These are phyloP conservation scores for Aquilaria malaccensis DNA, from an alignment of 345 rosid species.

Conservation along the genomic window DNA sequence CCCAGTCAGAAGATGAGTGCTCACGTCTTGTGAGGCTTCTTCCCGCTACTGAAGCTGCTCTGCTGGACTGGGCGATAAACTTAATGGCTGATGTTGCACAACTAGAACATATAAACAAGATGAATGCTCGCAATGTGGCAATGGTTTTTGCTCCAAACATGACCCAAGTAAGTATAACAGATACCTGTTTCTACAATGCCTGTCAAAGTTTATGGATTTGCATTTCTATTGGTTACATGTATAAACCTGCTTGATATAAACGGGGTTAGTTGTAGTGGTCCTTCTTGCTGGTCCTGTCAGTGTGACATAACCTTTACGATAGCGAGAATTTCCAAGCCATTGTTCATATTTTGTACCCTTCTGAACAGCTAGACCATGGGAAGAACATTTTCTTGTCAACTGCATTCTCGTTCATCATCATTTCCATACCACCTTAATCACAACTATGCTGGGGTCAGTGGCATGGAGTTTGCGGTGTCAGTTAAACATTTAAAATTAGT, in stretches of 20 bases:
- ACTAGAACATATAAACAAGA: slow-evolving; percentile 78
- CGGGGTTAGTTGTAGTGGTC: background rate
- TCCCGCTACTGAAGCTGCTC: slow-evolving; percentile 85
- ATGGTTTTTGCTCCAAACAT: slow-evolving; percentile 99
- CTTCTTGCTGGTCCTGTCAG: too few relatives aligned
- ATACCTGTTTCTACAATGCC: background rate
- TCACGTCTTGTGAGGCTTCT: slow-evolving; percentile 66
- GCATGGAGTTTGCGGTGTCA: too few relatives aligned
- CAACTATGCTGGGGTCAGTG: too few relatives aligned
- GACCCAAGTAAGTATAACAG: slow-evolving; percentile 68
- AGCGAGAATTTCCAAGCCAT: too few relatives aligned
- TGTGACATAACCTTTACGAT: too few relatives aligned
- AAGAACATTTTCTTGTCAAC: too few relatives aligned
- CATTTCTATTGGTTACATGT: background rate
- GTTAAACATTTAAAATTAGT: too few relatives aligned
- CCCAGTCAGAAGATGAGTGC: slow-evolving; percentile 89
- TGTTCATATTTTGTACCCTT: too few relatives aligned
- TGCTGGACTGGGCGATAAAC: slow-evolving; percentile 87
- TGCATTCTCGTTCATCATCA: too few relatives aligned
- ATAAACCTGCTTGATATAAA: background rate
- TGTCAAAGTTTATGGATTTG: background rate
- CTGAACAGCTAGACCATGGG: too few relatives aligned
- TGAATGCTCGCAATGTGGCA: slow-evolving; percentile 95
- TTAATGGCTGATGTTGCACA: slow-evolving; percentile 97
- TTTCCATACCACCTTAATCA: too few relatives aligned